phyloP scores from a whole-genome alignment of 73 alveolate species.

The Symbiodinium pilosum region DNA sequence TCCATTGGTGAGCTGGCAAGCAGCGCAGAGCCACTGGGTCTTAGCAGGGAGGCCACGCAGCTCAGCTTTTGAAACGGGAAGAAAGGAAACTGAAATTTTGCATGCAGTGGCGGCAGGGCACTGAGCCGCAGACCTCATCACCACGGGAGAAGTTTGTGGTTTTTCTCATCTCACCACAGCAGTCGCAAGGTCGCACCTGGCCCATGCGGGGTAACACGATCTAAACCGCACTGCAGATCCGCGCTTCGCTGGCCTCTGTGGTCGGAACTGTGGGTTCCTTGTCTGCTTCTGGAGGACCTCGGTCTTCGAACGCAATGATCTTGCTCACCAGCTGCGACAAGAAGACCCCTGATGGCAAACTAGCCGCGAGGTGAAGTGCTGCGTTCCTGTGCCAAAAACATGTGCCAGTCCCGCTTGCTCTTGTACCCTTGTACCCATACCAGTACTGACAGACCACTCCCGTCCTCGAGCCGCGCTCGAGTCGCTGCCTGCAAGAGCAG shows the following conservation, averaged over 20 bases:
- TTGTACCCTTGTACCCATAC: too few species aligned
- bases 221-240: neutral
- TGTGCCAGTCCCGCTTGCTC: neutral
- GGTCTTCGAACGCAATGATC: too few species aligned
- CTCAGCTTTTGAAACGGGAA: too few species aligned
- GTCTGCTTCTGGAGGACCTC: constrained; percentile 11
- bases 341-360: neutral
- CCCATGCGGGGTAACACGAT: neutral
- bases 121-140: constrained; percentile 42
- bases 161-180: constrained; percentile 86
- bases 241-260: neutral
- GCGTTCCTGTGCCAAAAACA: neutral
- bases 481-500: constrained; percentile 43
- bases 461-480: constrained; percentile 89
- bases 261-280: constrained; percentile 6
- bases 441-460: too few species aligned
- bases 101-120: neutral
- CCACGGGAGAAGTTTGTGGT: constrained; percentile 63
- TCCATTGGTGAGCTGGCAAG: constrained; percentile 94
- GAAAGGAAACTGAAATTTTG: too few species aligned
- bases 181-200: constrained; percentile 90
- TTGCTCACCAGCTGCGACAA: too few species aligned
- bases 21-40: constrained; percentile 93
- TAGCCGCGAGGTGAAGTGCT: neutral
- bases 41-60: neutral